Base-by-base conservation (phyloP, 768 basidiomycete genomes). In the Bullera alba region DNA sequence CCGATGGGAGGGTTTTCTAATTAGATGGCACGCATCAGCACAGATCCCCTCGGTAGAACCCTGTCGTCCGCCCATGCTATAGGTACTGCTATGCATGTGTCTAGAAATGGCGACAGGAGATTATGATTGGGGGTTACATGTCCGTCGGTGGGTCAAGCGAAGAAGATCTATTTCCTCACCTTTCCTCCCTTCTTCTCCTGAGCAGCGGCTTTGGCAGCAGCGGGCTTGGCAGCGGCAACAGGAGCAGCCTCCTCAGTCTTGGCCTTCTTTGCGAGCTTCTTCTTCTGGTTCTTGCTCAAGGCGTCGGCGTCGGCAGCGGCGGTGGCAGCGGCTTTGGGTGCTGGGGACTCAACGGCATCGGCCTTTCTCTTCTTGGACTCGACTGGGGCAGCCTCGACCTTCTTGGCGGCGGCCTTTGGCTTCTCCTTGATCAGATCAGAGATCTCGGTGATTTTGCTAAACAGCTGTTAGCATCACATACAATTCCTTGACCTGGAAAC, bases 201-300 rank as follows among this genome's bases (percentile, higher is more conserved):
- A 19, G 41, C 26, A 26, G 51, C 17, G 30, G 50, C 46, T 28
- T 50, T 53, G 16, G 39, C 46, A 17, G 65, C 39, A 22, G 39
- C 48, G 29, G 54, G 48, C 15, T 56, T 41, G 21, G 63, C 53
- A n/a, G 52, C 58, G 29, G 51, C 51, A 23, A 63, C 54, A 38
- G 62, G 54, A 28, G 60, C 75, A 26, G 78, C 79, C 35, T 77
- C 77, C 50, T 82, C 79, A 23, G 70, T 77, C 75, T 87, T 87
- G 65, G 81, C 76, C 74, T 88, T 89, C 71, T 75, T 75, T 43
- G 76, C 79, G 50, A 75, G 61, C 72, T 85, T 85, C 74, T 85
- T 84, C 69, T 80, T 79, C 56, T 80, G 76, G 32, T 79, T 76
- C 61, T 82, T 80, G 32, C 77, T 75, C 46, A 77, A 69, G 51